These are phyloP conservation scores for Lactarius deliciosus DNA, from an alignment of 768 basidiomycete genomes.

Conservation along the genomic window DNA sequence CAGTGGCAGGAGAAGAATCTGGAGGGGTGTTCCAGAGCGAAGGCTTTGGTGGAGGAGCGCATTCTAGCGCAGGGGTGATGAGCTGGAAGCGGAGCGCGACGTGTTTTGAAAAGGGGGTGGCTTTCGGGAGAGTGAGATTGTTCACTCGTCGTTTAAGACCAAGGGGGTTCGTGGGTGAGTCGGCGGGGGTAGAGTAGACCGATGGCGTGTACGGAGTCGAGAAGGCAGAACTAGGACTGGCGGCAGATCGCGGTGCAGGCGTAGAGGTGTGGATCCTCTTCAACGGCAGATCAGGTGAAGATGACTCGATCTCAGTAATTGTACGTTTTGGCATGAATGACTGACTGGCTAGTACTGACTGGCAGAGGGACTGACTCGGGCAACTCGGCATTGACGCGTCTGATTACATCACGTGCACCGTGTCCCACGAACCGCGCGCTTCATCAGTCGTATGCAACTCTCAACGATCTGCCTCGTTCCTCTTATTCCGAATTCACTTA, in stretches of 20 bases:
- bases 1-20: neutral
- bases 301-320: constrained; percentile 7
- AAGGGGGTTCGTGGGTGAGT: constrained; percentile 73
- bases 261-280: constrained; percentile 24
- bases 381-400: neutral
- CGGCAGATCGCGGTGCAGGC: constrained; percentile 13
- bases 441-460: neutral
- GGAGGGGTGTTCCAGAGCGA: constrained; percentile 19
- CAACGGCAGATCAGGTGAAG: constrained; percentile 12
- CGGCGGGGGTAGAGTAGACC: constrained; percentile 45
- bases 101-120: constrained; percentile 57
- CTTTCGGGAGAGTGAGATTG: constrained; percentile 39
- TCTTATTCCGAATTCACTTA: neutral
- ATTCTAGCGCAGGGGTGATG: constrained; percentile 37
- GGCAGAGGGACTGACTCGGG: no score
- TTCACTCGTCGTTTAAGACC: constrained; percentile 49
- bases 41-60: constrained; percentile 16
- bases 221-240: constrained; percentile 28
- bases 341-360: neutral
- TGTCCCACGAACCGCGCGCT: neutral
- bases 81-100: constrained; percentile 65
- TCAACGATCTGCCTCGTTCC: constrained; percentile 15
- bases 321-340: constrained; percentile 19
- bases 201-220: constrained; percentile 40
- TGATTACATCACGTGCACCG: constrained; percentile 16